Evolutionary conservation across 495 filamentous ascomycete species (phyloP), one percentile per base, ranked within the genome.

Genomic region (Xylaria flabelliformis): DNA sequence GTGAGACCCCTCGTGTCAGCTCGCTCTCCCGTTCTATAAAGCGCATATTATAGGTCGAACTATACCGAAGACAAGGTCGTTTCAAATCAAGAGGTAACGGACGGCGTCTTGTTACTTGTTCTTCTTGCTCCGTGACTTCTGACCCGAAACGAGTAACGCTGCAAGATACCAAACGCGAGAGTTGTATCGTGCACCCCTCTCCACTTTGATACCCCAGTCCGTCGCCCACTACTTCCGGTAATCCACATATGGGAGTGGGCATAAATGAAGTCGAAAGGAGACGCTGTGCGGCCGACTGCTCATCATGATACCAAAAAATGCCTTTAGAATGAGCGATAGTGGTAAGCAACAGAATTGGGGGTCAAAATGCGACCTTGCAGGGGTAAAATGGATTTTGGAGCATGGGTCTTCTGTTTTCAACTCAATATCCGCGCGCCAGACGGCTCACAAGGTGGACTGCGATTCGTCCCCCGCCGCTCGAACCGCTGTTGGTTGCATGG

Each of bases 371-470:
- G 34, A 72, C 55, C 1, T 32, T 59, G 39, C 64, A 62, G 63
- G 64, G 64, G 29, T 55, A 21, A 42, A 29, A 32, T 39, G 64
- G 17, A 41, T 29, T 19, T 55, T 26, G 65, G 26, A 67, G 65
- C 65, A 64, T 71, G 61, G 58, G 56, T 59, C 51, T 58, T 59
- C 63, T 59, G 50, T 72, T 61, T 64, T 58, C 44, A 13, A 56
- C 59, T 65, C 39, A 62, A 69, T 75, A 77, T 70, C 75, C 77
- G 77, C 77, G 77, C 77, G 77, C 75, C 73, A 79, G 77, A 75
- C 74, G 77, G 77, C 77, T 77, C 68, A 59, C 63, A 41, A 48
- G 69, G 26, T 51, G 29, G 32, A 26, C 53, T 46, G 21, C 75
- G 77, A 79, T 79, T 79, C 73, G 77, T 74, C 74, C 72, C 71